Evolutionary conservation across 1,284 basidiomycete genomes (phyloP).

Genomic region (Austroboletus niveus): DNA sequence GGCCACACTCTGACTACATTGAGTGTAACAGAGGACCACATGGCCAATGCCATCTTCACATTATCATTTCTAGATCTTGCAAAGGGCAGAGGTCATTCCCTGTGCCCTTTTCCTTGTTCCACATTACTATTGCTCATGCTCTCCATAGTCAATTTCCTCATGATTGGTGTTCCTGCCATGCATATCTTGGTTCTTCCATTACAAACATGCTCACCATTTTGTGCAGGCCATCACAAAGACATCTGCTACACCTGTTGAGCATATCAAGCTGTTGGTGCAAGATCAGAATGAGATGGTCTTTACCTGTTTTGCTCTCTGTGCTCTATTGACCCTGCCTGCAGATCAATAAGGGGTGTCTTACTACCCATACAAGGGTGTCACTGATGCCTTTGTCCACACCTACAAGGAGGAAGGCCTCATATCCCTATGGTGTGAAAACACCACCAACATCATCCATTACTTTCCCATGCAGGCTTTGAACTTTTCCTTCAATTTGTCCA

Average conservation of each 20-base stretch:
- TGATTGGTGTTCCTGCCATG: constrained; percentile 91
- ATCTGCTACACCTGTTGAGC: constrained; percentile 97
- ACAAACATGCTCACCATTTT: constrained; percentile 8
- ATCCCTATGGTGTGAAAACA: constrained; percentile 94
- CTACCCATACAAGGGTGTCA: constrained; percentile 92
- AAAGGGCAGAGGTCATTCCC: no score
- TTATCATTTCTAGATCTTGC: no score
- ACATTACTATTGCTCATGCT: constrained; percentile 1
- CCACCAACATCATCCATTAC: constrained; percentile 97
- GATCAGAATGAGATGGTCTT: constrained; percentile 93
- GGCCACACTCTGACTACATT: no score
- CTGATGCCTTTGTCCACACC: constrained; percentile 85
- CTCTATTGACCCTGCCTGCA: constrained; percentile 34
- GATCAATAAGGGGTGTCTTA: constrained; percentile 97
- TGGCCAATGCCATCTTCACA: no score
- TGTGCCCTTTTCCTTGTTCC: not conserved
- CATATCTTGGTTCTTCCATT: constrained; percentile 29
- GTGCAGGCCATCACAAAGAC: constrained; percentile 93
- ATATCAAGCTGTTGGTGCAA: constrained; percentile 97
- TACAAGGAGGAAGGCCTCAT: constrained; percentile 88
- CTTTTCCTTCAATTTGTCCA: constrained; percentile 84
- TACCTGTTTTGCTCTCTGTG: not conserved
- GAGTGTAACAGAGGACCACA: no score
- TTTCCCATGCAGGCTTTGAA: constrained; percentile 96
- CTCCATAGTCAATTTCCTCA: constrained; percentile 77